Evolutionary conservation across 2,329 filamentous ascomycete genomes (phyloP), one percentile per base, ranked within the genome.

Genomic region (Teratosphaeria nubilosa): DNA sequence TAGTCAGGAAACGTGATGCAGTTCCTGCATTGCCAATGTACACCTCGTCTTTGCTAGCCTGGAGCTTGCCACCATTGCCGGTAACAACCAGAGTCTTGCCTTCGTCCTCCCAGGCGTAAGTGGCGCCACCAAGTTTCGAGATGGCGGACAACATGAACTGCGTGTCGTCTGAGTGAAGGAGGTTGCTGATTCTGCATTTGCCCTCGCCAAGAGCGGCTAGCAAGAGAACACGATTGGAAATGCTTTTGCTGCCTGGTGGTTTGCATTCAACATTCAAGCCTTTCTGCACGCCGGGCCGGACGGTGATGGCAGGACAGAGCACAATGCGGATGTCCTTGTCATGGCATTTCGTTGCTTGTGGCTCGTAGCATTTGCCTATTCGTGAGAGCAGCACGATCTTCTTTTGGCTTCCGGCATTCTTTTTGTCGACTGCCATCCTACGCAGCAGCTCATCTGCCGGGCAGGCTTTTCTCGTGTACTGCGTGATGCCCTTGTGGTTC

Each of bases 341-440:
- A 11, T 87, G 82, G n/a, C 97, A 91, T 10, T 90, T 85, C 65
- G 87, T 96, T 30, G 94, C 94, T 72, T 87, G 88, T 57, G 85
- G 87, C 75, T 99, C 94, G 69, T 92, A 76, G 0, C 91, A 95
- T 68, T 86, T 84, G 58, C 94, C 94, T 70, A 99, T 95, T 13
- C 88, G 88, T 0, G 91, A 91, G 11, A 99, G 80, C 7, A 99
- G 82, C 6, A 96, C 92, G 62, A 99, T 88, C 76, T 96, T 97
- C 80, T 99, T 99, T 74, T 92, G 91, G 59, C 83, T 83, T 1
- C 94, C 94, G 51, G 95, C 88, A 64, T 99, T 99, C 79, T 99
- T 99, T 82, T 99, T 99, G 76, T 99, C 94, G 9, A 99, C 87
- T 0, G 88, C 91, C 94, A 99, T 99, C 72, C 95, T 95, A 64